Percentiles rank a stretch among this genome's conserved stretches.
Evolutionary conservation across 1,139 yeast genomes (phyloP).

Genomic region (Geotrichum siamense): DNA sequence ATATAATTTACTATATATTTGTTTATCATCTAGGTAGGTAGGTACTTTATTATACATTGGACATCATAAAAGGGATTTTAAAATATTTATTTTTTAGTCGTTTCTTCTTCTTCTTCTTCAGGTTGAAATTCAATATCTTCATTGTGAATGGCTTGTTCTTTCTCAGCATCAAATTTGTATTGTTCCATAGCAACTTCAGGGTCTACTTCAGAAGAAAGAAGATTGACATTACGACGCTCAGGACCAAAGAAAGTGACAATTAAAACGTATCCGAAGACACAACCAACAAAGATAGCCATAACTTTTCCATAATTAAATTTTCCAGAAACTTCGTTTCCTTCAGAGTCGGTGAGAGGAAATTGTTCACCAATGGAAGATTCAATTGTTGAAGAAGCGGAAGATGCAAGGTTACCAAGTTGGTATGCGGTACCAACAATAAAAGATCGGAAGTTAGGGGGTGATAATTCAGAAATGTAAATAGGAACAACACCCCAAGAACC

Average conservation of each 20-base stretch:
- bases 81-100: no score
- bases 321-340: constrained; percentile 25
- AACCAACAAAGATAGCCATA: constrained; percentile 78
- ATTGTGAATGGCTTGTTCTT: constrained; percentile 7
- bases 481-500: constrained; percentile 90
- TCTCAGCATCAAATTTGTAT: constrained; percentile 9
- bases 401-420: constrained; percentile 77
- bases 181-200: constrained; percentile 2
- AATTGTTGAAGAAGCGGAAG: constrained; percentile 78
- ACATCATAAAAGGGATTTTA: no score
- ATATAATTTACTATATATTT: no score
- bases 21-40: no score
- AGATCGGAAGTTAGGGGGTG: constrained; percentile 71
- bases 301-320: constrained; percentile 52
- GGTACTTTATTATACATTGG: no score
- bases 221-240: constrained; percentile 47
- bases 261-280: constrained; percentile 60
- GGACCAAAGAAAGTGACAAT: constrained; percentile 63
- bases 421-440: constrained; percentile 70
- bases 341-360: constrained; percentile 45
- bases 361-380: constrained; percentile 66
- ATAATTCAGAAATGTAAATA: constrained; percentile 64
- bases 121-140: constrained; percentile 8
- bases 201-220: constrained; percentile 12
- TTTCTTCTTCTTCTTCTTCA: not conserved